phyloP scores from a whole-genome alignment of 106 monocot species.

The Amphibolis antarctica region DNA sequence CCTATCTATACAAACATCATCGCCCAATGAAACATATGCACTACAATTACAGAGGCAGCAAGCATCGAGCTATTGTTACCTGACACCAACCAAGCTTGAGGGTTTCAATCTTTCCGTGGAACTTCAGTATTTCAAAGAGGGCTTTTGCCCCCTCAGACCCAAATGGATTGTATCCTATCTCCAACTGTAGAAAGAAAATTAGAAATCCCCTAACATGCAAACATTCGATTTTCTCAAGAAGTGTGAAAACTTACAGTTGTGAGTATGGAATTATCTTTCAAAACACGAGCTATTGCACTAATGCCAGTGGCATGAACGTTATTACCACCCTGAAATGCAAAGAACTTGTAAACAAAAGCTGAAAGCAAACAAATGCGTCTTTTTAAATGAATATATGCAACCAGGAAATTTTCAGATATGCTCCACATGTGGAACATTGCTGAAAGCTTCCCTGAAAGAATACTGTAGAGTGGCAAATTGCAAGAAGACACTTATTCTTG shows the following conservation, averaged over 20 bases:
- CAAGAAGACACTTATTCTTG: too few species aligned
- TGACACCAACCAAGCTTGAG: constrained; percentile 98
- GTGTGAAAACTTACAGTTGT: constrained; percentile 55
- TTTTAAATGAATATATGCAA: background rate
- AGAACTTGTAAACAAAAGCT: constrained; percentile 7
- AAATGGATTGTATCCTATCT: constrained; percentile 96
- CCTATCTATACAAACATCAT: constrained; percentile 46
- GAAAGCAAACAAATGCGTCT: background rate
- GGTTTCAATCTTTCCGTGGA: constrained; percentile 88
- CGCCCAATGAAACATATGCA: background rate
- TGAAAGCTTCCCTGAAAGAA: background rate
- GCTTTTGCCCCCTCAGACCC: constrained; percentile 79
- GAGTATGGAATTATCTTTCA: constrained; percentile 85
- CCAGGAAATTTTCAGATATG: background rate
- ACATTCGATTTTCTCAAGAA: background rate
- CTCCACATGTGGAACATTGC: background rate
- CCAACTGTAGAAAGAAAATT: constrained; percentile 48
- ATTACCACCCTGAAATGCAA: constrained; percentile 69
- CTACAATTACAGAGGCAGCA: background rate
- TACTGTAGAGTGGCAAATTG: too few species aligned
- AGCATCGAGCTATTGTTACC: constrained; percentile 30
- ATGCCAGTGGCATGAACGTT: constrained; percentile 82
- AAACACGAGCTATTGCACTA: constrained; percentile 57
- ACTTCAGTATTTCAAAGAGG: constrained; percentile 82
- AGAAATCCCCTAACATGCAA: background rate